Conservation (phyloP, 139 green algal species). For the Picochlorum costavermella region DNA sequence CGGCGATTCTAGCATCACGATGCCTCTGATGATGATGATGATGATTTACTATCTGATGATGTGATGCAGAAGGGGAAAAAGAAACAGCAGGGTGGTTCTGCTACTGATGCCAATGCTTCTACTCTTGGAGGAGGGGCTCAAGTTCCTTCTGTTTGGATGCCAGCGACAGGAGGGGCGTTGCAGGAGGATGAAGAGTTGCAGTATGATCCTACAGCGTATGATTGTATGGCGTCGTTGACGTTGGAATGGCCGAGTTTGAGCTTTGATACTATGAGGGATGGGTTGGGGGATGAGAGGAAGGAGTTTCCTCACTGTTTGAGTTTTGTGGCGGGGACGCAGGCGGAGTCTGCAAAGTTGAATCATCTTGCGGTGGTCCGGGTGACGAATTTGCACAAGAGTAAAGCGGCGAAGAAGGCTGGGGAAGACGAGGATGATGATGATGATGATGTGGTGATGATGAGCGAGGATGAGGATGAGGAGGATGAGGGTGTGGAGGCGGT, state of each 20-base stretch:
- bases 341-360: conserved; percentile 57
- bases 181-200: conserved; percentile 85
- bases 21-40: too few species aligned
- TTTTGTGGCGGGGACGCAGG: conserved; percentile 71
- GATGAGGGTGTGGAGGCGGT: conserved; percentile 45
- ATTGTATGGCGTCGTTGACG: conserved; percentile 79
- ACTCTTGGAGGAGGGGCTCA: background rate
- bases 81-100: too few species aligned
- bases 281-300: conserved; percentile 38
- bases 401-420: background rate
- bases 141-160: conserved; percentile 65
- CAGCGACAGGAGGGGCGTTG: conserved; percentile 50
- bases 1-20: background rate
- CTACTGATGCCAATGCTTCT: background rate
- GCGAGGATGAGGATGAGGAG: conserved; percentile 16
- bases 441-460: conserved; percentile 12
- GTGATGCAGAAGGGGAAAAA: background rate
- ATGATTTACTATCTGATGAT: background rate
- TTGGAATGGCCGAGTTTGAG: conserved; percentile 93
- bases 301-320: conserved; percentile 86
- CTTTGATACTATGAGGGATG: conserved; percentile 86
- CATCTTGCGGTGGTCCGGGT: conserved; percentile 66
- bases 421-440: background rate
- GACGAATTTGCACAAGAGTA: conserved; percentile 40
- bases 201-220: conserved; percentile 92